Base-by-base conservation (phyloP, 2,329 filamentous ascomycete genomes). In the Lizonia empirigonia region DNA sequence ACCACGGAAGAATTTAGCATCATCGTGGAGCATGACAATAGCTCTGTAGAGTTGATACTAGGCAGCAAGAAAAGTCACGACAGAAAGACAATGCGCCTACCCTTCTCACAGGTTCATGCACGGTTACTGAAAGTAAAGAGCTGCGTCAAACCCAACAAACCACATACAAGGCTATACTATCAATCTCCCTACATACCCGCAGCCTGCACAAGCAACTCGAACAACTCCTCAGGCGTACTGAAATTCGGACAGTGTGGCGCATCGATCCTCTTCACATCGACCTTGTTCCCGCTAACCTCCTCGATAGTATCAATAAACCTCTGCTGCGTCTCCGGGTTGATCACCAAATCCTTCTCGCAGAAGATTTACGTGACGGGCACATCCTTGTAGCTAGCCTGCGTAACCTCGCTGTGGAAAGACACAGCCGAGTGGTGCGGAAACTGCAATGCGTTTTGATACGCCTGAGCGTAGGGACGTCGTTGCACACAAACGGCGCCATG, bases 321-420 rank as follows among this genome's bases (percentile, higher is more conserved):
- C 45, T 56, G 62, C 58, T 77, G 75, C 4, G 35, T 23, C 22
- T 59, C 58, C 0, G 66, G 53, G 1, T 57, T 44, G 18, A 78
- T 59, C 13, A 64, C 46, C 9, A 52, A 1, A 54, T 78, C 74
- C 1, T 62, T 51, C 38, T 74, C 72, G 33, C 71, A 74, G 4
- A 76, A 36, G 8, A 78, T 54, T 34, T 75, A 78, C 0, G 68
- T 75, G 3, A 73, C 66, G 0, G 71, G 72, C 1, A 76, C 60
- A 22, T 76, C 63, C 38, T 70, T 71, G 42, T 76, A 78, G 1
- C 70, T 74, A 2, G 66, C 57, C 56, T 76, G 62, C 1, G 70
- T 74, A 18, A 76, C 52, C 0, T 58, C 44, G 12, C 56, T 65
- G 0, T 41, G 27, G 50, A 77, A 77, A 22, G 65, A 68, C 12